Conservation (phyloP, 495 filamentous ascomycete genomes). For the Penicillium cinerascens region DNA sequence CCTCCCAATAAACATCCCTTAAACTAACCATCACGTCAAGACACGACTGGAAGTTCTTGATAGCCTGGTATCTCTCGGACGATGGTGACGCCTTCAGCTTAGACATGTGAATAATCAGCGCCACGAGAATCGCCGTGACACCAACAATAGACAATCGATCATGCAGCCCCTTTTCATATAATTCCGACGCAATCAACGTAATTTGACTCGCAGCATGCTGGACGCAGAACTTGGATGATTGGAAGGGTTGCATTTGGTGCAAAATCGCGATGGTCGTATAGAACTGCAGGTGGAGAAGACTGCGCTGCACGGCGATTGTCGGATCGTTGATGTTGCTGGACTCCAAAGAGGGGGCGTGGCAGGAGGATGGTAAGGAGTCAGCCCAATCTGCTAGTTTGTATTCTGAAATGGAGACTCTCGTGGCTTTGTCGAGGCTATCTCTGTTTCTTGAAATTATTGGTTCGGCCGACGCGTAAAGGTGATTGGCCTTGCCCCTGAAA, state of each 20-base stretch:
- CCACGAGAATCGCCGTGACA: constrained; percentile 15
- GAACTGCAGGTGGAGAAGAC: constrained; percentile 18
- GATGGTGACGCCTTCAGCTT: constrained; percentile 7
- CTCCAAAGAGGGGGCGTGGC: constrained; percentile 5
- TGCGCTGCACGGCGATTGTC: constrained; percentile 12
- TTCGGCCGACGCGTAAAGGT: not conserved
- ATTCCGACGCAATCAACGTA: constrained; percentile 11
- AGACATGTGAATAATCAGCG: constrained; percentile 16
- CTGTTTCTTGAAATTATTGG: not conserved
- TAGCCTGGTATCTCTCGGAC: constrained; percentile 2
- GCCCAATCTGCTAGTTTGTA: constrained; percentile 15
- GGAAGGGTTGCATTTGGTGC: constrained; percentile 15
- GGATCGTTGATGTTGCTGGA: constrained; percentile 1
- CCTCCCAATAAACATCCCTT: constrained; percentile 18
- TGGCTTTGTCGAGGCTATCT: not conserved
- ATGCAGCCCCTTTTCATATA: constrained; percentile 8
- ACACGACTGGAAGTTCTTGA: constrained; percentile 12
- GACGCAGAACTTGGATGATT: constrained; percentile 17
- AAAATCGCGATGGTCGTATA: constrained; percentile 19
- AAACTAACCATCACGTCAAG: constrained; percentile 13
- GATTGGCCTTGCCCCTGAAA: constrained; percentile 9
- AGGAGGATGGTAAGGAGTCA: constrained; percentile 7
- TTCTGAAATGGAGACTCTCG: constrained; percentile 7
- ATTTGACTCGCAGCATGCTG: constrained; percentile 19
- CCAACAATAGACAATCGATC: constrained; percentile 10